A percentile compares a stretch with the other conserved stretches of the same genome.
Evolutionary conservation across 2,329 filamentous ascomycete species (phyloP).

Genomic region (Pezicula rhizophila): DNA sequence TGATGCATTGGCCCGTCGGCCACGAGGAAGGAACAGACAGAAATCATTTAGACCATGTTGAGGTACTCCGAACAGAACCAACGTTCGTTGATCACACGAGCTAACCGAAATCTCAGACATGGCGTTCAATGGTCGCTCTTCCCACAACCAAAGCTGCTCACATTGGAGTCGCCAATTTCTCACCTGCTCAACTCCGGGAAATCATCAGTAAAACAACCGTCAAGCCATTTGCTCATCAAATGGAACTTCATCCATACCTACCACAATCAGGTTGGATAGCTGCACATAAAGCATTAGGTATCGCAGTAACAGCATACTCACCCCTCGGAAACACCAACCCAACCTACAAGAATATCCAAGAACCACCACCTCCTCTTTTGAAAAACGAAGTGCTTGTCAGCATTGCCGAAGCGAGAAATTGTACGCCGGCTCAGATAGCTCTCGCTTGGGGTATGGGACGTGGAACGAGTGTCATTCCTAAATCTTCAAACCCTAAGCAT

Average conservation of each 20-base stretch:
- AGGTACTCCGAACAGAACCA: not conserved
- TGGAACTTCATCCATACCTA: conserved; percentile 18
- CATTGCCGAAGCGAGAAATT: not conserved
- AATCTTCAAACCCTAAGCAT: conserved; percentile 19
- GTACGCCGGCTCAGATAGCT: conserved; percentile 27
- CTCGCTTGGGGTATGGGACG: conserved; percentile 29
- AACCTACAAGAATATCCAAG: conserved; percentile 30
- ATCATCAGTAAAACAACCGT: not conserved
- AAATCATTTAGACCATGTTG: conserved; percentile 1
- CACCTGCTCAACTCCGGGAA: conserved; percentile 23
- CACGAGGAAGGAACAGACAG: conserved; percentile 1
- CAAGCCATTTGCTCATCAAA: conserved; percentile 12
- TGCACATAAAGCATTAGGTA: conserved; percentile 22
- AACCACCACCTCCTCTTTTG: conserved; percentile 23
- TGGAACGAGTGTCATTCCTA: conserved; percentile 30
- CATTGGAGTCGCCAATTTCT: conserved; percentile 57
- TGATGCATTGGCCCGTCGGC: conserved; percentile 27
- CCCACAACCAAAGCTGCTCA: conserved; percentile 38
- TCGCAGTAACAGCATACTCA: conserved; percentile 30
- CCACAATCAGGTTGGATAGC: conserved; percentile 18
- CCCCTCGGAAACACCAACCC: conserved; percentile 40
- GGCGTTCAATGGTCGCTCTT: not conserved
- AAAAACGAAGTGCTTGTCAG: not conserved
- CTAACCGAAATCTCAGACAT: not conserved
- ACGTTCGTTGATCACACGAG: not conserved